A percentile compares a stretch with the other conserved stretches of the same genome.
These are phyloP conservation scores for Podospora bellae-mahoneyi DNA, from an alignment of 495 filamentous ascomycete species.

Conservation along the genomic window DNA sequence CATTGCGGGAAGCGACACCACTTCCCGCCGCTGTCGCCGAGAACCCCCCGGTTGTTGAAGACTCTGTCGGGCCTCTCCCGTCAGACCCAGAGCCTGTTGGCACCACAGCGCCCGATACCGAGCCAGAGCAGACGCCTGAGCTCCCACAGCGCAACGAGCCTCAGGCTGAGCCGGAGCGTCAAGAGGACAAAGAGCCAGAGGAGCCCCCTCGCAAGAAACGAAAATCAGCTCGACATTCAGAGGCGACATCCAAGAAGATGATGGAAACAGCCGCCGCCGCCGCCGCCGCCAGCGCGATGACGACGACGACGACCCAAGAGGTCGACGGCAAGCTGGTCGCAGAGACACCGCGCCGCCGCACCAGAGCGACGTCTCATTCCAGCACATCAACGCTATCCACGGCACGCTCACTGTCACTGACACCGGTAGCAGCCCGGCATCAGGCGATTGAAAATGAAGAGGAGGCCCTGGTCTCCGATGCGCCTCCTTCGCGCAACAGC, in stretches of 20 bases:
- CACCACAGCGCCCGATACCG: slow-evolving; percentile 5
- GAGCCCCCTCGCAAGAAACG: slow-evolving; percentile 33
- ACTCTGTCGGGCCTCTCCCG: neutral
- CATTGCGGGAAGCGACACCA: slow-evolving; percentile 1
- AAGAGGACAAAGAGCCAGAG: slow-evolving; percentile 14
- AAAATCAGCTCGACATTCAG: slow-evolving; percentile 24
- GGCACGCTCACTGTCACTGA: slow-evolving; percentile 33
- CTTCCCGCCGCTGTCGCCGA: slow-evolving; percentile 1
- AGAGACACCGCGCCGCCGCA: slow-evolving; percentile 25
- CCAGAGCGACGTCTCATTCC: slow-evolving; percentile 27
- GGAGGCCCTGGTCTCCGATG: slow-evolving; percentile 17
- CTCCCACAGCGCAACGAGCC: slow-evolving; percentile 9
- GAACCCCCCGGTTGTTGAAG: neutral
- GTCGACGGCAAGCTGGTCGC: slow-evolving; percentile 26
- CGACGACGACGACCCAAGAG: slow-evolving; percentile 18
- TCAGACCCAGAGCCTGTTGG: slow-evolving; percentile 14
- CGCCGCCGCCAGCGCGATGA: slow-evolving; percentile 10
- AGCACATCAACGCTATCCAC: slow-evolving; percentile 36
- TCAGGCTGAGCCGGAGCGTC: slow-evolving; percentile 11
- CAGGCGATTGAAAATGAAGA: slow-evolving; percentile 7
- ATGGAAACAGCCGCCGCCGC: neutral
- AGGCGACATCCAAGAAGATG: slow-evolving; percentile 23
- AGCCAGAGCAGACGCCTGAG: slow-evolving; percentile 9
- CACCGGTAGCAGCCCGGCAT: slow-evolving; percentile 5
- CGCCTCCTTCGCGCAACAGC: slow-evolving; percentile 27